Evolutionary conservation across 1,139 yeast species (phyloP).

Genomic region (Hyphopichia khmerensis): DNA sequence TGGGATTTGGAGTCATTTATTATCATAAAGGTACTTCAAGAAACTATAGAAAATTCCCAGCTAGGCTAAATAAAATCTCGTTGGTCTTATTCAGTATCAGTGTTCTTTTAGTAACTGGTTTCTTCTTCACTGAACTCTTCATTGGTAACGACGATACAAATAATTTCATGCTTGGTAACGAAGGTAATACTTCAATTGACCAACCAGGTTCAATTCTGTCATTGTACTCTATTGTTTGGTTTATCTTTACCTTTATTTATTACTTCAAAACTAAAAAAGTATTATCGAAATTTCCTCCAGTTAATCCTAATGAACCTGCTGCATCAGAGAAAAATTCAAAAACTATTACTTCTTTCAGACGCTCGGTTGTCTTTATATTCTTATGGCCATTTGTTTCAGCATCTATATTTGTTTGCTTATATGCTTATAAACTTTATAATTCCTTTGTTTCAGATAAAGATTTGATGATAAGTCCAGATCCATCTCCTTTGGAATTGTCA

Average conservation of each 20-base stretch:
- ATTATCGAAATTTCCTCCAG: conserved; percentile 32
- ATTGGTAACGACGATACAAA: neutral
- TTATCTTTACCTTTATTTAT: conserved; percentile 15
- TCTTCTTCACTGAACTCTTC: neutral
- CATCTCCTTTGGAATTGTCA: neutral
- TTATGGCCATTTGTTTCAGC: conserved; percentile 24
- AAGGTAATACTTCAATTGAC: too few relatives aligned
- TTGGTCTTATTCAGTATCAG: neutral
- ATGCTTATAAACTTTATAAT: neutral
- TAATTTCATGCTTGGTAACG: too few relatives aligned
- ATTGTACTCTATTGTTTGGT: conserved; percentile 12
- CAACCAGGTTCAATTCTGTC: neutral
- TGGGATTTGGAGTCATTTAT: conserved; percentile 43
- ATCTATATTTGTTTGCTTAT: conserved; percentile 7
- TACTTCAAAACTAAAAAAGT: conserved; percentile 30
- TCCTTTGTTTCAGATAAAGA: neutral
- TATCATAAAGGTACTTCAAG: conserved; percentile 24
- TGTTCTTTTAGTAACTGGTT: neutral
- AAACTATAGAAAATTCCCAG: conserved; percentile 29
- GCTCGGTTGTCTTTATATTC: conserved; percentile 28
- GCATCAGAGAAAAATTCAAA: conserved; percentile 12
- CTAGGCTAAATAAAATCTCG: conserved; percentile 8
- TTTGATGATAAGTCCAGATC: neutral
- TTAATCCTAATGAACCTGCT: conserved; percentile 18
- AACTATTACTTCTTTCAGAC: conserved; percentile 25